Evolutionary conservation across 2,329 filamentous ascomycete genomes (phyloP).

Genomic region (Colletotrichum acutatum): DNA sequence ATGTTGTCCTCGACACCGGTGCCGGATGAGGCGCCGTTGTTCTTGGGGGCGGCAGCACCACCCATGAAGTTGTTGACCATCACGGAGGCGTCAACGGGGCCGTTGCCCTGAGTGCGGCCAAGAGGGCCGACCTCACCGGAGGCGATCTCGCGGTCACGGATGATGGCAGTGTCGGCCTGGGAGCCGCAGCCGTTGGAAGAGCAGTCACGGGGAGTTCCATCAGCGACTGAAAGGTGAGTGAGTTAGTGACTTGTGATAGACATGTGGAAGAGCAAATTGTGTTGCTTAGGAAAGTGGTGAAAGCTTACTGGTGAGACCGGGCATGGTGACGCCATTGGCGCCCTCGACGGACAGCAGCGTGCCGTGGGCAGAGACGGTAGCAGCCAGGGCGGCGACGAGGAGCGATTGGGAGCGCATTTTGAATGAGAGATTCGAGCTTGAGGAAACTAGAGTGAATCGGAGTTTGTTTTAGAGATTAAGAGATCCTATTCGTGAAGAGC

Average conservation of each 20-base stretch:
- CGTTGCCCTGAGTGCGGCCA: conserved; percentile 71
- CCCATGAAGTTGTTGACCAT: conserved; percentile 72
- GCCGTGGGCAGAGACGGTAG: conserved; percentile 65
- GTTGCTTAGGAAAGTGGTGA: too few relatives aligned
- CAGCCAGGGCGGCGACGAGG: conserved; percentile 50
- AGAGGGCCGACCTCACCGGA: conserved; percentile 65
- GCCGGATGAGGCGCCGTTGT: conserved; percentile 50
- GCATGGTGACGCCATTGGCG: conserved; percentile 72
- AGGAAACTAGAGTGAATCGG: conserved; percentile 9
- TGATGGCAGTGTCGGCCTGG: conserved; percentile 78
- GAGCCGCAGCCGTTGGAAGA: conserved; percentile 69
- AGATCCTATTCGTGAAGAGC: conserved; percentile 14
- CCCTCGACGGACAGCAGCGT: conserved; percentile 66
- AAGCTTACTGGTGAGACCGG: conserved; percentile 56
- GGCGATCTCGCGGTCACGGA: conserved; percentile 68
- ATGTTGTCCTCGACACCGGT: conserved; percentile 58
- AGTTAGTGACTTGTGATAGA: not conserved
- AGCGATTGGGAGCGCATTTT: conserved; percentile 41
- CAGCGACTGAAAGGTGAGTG: conserved; percentile 56
- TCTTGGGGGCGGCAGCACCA: conserved; percentile 48
- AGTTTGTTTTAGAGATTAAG: conserved; percentile 18
- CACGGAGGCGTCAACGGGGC: conserved; percentile 65
- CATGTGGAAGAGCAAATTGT: fast-evolving
- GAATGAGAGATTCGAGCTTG: conserved; percentile 24
- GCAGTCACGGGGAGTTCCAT: conserved; percentile 77